A percentile compares a stretch with the other conserved stretches of the same genome.
phyloP scores from a whole-genome alignment of 2,329 filamentous ascomycete genomes.

The Pseudopithomyces maydicus region DNA sequence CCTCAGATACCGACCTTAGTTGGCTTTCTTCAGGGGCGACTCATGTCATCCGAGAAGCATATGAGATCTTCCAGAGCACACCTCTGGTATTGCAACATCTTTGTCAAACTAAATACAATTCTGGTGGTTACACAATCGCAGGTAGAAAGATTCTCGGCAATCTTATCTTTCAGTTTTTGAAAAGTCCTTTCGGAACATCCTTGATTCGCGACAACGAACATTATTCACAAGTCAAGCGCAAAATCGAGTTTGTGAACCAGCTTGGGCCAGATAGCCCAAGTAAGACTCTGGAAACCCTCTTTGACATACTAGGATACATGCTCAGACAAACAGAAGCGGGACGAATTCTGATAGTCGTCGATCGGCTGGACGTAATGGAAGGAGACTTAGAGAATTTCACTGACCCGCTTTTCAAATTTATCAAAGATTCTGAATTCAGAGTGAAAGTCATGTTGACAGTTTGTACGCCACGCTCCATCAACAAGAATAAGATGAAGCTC shows the following conservation, averaged over 20 bases:
- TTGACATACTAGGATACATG: background rate
- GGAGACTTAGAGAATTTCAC: slow-evolving; percentile 1
- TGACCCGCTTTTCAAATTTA: slow-evolving; percentile 2
- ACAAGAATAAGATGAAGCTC: background rate
- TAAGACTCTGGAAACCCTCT: background rate
- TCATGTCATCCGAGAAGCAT: background rate
- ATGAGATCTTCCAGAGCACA: background rate
- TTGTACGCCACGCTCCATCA: background rate
- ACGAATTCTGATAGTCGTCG: slow-evolving; percentile 1
- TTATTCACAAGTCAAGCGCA: background rate
- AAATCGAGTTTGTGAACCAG: background rate
- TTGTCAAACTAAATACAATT: background rate
- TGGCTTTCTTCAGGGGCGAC: slow-evolving; percentile 6
- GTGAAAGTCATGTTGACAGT: slow-evolving; percentile 1
- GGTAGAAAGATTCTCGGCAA: background rate
- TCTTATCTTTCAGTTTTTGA: background rate
- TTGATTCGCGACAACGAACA: background rate
- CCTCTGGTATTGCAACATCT: background rate
- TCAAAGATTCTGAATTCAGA: background rate
- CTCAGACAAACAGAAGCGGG: background rate
- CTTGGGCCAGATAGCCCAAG: background rate
- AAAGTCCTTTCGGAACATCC: background rate
- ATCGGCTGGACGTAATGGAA: slow-evolving; percentile 5
- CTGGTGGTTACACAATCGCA: background rate
- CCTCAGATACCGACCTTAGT: background rate